A percentile compares a stretch with the other conserved stretches of the same genome.
phyloP scores from a whole-genome alignment of 192 early-diverging fungal species.

The Umbelopsis sp. region DNA sequence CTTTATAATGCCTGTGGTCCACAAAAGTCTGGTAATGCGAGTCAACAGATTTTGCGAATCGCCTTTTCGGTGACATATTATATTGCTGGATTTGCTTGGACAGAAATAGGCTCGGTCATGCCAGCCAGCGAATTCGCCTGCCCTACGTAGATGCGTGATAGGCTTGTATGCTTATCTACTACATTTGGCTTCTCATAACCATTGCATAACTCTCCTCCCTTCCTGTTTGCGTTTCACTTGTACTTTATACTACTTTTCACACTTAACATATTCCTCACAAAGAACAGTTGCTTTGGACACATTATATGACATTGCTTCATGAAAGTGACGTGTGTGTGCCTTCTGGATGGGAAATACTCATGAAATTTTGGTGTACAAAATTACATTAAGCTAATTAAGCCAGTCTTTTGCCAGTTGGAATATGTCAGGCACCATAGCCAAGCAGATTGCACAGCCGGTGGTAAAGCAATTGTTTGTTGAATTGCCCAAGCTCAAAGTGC shows the following conservation, averaged over 20 bases:
- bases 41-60: conserved; percentile 25
- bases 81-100: conserved; percentile 31
- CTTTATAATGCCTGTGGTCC: conserved; percentile 24
- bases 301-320: no score
- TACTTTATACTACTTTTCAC: conserved; percentile 19
- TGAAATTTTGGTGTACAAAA: no score
- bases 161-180: not conserved
- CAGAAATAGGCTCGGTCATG: not conserved
- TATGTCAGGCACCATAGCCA: conserved; percentile 4
- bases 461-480: conserved; percentile 32
- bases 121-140: conserved; percentile 26
- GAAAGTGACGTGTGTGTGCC: no score
- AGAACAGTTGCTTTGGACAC: no score
- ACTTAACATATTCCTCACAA: no score
- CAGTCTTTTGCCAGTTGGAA: not conserved
- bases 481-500: conserved; percentile 28
- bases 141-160: not conserved
- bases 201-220: not conserved
- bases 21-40: not conserved
- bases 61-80: conserved; percentile 27
- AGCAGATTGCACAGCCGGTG: conserved; percentile 4
- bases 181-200: not conserved
- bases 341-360: no score
- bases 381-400: not conserved
- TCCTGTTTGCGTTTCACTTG: not conserved